Base-by-base conservation (phyloP, 495 filamentous ascomycete species). In the Penicilliopsis zonata region DNA sequence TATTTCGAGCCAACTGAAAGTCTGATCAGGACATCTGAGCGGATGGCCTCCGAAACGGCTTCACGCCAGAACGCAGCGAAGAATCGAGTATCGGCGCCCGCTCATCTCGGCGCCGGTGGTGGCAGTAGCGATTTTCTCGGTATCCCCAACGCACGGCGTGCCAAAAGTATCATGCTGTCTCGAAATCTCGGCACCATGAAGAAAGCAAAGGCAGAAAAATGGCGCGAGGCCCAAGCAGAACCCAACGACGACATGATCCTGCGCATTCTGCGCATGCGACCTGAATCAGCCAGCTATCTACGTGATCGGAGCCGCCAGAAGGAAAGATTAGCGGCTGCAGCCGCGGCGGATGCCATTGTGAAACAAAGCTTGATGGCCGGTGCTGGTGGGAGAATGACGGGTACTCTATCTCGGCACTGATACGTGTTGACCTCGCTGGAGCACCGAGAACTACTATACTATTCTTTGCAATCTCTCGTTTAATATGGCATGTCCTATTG, bases 161-260 rank as follows among this genome's bases (percentile, higher is more conserved):
- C 82, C 21, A 99, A 99, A 68, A 85, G 76, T 37, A 88, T 99
- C 57, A 85, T 96, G 82, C 78, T 92, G 50, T 85, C 76, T 42
- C 77, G 86, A 18, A 99, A 99, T 49, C 60, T 99, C 19, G 88
- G 90, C 23, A 96, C 92, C 8, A 96, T 99, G 86, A 76, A 69
- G 46, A 83, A 87, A 48, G 83, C 80, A 27, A 99, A 99, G 47
- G 84, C 90, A 50, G 88, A 94, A 55, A 95, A 94, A 57, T 69
- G 90, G 32, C 85, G 82, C 40, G 88, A 95, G 49, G 83, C 83
- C 9, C 90, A 99, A 52, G 88, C 92, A 3, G 92, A 96, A 43
- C 87, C 92, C 5, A 94, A 80, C 50, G 90, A 99, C 51, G 90
- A 99, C 51, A 95, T 96, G 82, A 96, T 99, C 39, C 58, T 99